phyloP scores from a whole-genome alignment of 352 stramenopile genomes.

The Pelagophyceae sp. region DNA sequence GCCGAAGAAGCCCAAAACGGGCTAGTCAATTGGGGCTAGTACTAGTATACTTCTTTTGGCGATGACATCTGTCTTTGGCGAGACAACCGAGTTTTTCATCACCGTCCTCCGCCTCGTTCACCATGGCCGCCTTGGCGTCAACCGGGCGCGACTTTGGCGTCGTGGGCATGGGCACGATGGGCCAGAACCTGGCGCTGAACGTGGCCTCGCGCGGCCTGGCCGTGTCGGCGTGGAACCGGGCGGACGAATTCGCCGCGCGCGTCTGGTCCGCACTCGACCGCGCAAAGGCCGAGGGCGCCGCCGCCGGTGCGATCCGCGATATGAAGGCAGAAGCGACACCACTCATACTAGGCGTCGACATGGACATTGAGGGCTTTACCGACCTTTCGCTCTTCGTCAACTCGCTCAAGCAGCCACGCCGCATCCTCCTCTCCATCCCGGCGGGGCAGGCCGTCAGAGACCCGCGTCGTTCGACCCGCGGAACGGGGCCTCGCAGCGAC shows the following conservation, averaged over 20 bases:
- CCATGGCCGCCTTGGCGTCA: slow-evolving; percentile 51
- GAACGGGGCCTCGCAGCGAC: too few relatives aligned
- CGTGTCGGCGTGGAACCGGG: slow-evolving; percentile 89
- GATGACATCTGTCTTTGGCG: too few relatives aligned
- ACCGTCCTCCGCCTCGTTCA: too few relatives aligned
- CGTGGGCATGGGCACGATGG: slow-evolving; percentile 78
- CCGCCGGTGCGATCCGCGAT: slow-evolving; percentile 81
- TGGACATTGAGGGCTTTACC: slow-evolving; percentile 71
- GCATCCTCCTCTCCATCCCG: slow-evolving; percentile 95
- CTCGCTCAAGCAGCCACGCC: slow-evolving; percentile 78
- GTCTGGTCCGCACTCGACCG: slow-evolving; percentile 87
- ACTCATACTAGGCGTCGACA: too few relatives aligned
- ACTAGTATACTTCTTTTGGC: too few relatives aligned
- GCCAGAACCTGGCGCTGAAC: slow-evolving; percentile 98
- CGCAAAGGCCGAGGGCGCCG: slow-evolving; percentile 77
- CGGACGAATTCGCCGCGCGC: slow-evolving; percentile 62
- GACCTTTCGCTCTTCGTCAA: slow-evolving; percentile 66
- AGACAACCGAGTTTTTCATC: too few relatives aligned
- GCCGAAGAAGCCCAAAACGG: too few relatives aligned
- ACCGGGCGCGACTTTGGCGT: slow-evolving; percentile 36
- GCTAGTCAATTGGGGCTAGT: too few relatives aligned
- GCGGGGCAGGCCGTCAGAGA: slow-evolving; percentile 78
- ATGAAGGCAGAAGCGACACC: too few relatives aligned
- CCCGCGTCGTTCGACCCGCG: too few relatives aligned
- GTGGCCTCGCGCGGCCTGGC: slow-evolving; percentile 93